Evolutionary conservation across 345 rosid species (phyloP).

Genomic region (Turnera subulata): DNA sequence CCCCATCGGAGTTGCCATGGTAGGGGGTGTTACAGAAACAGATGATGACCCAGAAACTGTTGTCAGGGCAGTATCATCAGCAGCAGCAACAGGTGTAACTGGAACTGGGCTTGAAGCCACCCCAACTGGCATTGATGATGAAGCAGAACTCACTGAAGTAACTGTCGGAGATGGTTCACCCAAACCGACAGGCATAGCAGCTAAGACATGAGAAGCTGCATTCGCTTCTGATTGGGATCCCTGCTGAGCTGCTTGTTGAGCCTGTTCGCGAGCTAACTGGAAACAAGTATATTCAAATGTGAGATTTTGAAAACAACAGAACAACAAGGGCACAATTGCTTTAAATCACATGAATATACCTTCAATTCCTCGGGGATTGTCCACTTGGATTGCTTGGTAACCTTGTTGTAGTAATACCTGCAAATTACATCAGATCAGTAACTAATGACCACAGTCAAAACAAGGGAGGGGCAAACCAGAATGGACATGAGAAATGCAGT

Average conservation of each 20-base stretch:
- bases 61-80: slow-evolving; percentile 33
- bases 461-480: neutral
- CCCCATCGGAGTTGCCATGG: slow-evolving; percentile 23
- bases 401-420: slow-evolving; percentile 95
- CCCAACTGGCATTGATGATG: slow-evolving; percentile 30
- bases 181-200: slow-evolving; percentile 38
- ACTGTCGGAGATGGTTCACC: slow-evolving; percentile 35
- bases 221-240: slow-evolving; percentile 38
- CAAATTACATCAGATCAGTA: slow-evolving; percentile 12
- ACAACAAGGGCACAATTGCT: slow-evolving; percentile 7
- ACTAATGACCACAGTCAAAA: neutral
- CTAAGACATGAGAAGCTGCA: slow-evolving; percentile 37
- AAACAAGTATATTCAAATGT: slow-evolving; percentile 20
- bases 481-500: neutral
- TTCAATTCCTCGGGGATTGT: slow-evolving; percentile 90
- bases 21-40: slow-evolving; percentile 34
- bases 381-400: slow-evolving; percentile 94
- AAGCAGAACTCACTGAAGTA: slow-evolving; percentile 41
- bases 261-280: slow-evolving; percentile 96
- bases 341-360: slow-evolving; percentile 39
- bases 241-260: slow-evolving; percentile 49
- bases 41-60: slow-evolving; percentile 44
- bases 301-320: slow-evolving; percentile 14
- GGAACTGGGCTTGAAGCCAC: slow-evolving; percentile 60
- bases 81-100: slow-evolving; percentile 40